Conservation (phyloP, 2,329 filamentous ascomycete genomes). For the Ceratocystis harringtonii region DNA sequence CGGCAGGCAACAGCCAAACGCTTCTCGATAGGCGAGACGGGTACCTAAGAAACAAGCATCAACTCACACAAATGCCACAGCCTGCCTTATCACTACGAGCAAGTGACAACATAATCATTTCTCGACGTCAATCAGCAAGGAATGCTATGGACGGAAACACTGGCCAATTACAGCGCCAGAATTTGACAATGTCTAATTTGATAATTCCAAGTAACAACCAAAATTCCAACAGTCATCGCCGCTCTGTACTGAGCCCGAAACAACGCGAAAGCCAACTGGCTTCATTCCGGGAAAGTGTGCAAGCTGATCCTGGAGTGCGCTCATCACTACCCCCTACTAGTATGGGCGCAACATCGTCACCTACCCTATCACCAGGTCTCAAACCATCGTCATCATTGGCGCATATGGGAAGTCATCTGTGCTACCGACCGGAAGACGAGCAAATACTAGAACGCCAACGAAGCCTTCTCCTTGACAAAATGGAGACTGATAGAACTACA, state of each 20-base stretch:
- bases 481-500: constrained; percentile 45
- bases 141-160: constrained; percentile 29
- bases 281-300: constrained; percentile 50
- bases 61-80: constrained; percentile 23
- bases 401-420: not conserved
- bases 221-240: constrained; percentile 42
- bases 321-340: not conserved
- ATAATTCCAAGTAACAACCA: constrained; percentile 29
- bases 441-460: constrained; percentile 37
- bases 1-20: constrained; percentile 26
- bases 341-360: not conserved
- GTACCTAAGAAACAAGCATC: constrained; percentile 36
- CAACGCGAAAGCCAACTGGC: constrained; percentile 46
- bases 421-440: constrained; percentile 26
- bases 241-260: constrained; percentile 27
- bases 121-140: not conserved
- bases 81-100: constrained; percentile 4
- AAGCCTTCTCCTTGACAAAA: constrained; percentile 43
- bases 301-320: constrained; percentile 31
- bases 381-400: constrained; percentile 12
- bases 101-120: not conserved
- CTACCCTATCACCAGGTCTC: not conserved
- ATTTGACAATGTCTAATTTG: constrained; percentile 26
- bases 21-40: constrained; percentile 41
- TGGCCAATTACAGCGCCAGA: constrained; percentile 42